phyloP scores from a whole-genome alignment of 2,329 filamentous ascomycete genomes.

The Aspergillus costaricaensis region DNA sequence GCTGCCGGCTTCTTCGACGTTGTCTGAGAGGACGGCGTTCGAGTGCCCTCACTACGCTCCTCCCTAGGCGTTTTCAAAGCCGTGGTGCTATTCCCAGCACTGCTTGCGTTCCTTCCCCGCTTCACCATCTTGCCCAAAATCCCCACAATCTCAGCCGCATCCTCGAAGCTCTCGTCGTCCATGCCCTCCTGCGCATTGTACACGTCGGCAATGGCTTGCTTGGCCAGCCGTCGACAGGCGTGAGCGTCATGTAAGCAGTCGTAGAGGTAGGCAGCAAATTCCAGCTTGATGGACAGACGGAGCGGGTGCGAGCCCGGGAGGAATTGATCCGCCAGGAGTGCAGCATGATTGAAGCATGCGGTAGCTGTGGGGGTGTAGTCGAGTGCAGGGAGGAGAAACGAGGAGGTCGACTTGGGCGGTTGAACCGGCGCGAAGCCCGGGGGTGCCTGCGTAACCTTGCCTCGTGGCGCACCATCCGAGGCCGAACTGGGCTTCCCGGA shows the following conservation, averaged over 20 bases:
- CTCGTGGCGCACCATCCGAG: conserved; percentile 5
- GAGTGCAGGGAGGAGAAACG: conserved; percentile 75
- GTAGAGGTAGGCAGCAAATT: conserved; percentile 90
- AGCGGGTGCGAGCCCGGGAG: conserved; percentile 88
- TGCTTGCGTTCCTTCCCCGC: conserved; percentile 56
- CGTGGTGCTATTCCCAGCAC: conserved; percentile 32
- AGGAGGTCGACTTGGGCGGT: conserved; percentile 52
- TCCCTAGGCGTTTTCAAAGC: conserved; percentile 27
- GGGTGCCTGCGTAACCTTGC: conserved; percentile 27
- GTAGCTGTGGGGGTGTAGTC: conserved; percentile 84
- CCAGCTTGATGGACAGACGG: conserved; percentile 83
- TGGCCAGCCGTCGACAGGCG: conserved; percentile 73
- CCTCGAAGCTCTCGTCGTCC: conserved; percentile 92
- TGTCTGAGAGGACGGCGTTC: conserved; percentile 26
- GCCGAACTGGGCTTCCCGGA: conserved; percentile 4
- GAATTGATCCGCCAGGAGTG: conserved; percentile 69
- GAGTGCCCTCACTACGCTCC: conserved; percentile 35
- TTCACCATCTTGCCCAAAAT: conserved; percentile 88
- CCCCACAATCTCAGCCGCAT: conserved; percentile 84
- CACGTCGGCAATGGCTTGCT: conserved; percentile 82
- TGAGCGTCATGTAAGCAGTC: conserved; percentile 86
- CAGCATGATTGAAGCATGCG: conserved; percentile 76
- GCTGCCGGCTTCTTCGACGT: conserved; percentile 6
- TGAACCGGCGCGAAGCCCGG: conserved; percentile 40
- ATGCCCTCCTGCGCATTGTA: conserved; percentile 90